Conservation (phyloP, 2,329 filamentous ascomycete species). For the Phyllosticta citriasiana region DNA sequence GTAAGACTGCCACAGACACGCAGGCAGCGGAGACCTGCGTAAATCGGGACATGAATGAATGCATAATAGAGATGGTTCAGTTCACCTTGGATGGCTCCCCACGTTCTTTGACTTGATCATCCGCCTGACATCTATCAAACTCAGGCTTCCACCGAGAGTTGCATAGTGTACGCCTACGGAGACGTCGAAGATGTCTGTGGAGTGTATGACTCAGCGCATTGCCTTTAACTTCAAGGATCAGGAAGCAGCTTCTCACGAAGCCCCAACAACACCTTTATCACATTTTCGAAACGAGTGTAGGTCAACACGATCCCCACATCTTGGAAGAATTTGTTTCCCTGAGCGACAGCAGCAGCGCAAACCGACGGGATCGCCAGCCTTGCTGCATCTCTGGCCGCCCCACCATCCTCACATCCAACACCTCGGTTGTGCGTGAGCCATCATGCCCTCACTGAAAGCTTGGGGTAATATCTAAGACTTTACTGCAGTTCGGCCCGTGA, state of each 20-base stretch:
- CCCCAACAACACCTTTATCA: not conserved
- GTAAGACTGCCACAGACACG: constrained; percentile 34
- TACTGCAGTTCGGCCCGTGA: no score
- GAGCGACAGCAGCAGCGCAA: not conserved
- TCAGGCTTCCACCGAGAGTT: not conserved
- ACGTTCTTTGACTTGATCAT: not conserved
- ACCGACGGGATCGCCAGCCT: no score
- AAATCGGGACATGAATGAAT: not conserved
- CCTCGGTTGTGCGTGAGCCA: no score
- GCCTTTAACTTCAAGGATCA: not conserved
- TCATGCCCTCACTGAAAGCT: no score
- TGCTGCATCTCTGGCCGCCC: no score
- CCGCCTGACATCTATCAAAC: no score
- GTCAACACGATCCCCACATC: not conserved
- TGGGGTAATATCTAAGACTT: no score
- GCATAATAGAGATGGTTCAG: not conserved
- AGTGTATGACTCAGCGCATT: not conserved
- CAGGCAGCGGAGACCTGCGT: not conserved
- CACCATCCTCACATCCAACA: no score
- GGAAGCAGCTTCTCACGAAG: not conserved
- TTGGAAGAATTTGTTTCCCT: not conserved
- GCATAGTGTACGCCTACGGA: not conserved
- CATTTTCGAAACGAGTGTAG: not conserved
- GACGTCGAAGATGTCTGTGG: not conserved
- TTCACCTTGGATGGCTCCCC: not conserved